These are phyloP conservation scores for Pseudoscleropodium purum DNA, from an alignment of 225 moss, liverwort and hornwort species.

Conservation along the genomic window DNA sequence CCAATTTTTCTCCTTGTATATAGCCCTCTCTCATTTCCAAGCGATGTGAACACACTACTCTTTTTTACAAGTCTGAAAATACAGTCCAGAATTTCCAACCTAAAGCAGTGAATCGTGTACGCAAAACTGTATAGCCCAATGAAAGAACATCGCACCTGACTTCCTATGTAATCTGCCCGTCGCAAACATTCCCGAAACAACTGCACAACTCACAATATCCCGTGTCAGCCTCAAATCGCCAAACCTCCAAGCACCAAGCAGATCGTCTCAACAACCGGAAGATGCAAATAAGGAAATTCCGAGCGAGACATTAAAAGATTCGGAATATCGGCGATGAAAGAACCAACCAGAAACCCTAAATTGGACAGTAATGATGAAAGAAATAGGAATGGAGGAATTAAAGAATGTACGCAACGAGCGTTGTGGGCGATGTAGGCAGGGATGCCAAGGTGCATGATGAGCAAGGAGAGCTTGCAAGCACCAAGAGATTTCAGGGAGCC, in stretches of 20 bases:
- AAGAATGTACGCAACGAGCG: conserved; percentile 47
- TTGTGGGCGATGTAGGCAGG: conserved; percentile 61
- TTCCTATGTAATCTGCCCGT: conserved; percentile 61
- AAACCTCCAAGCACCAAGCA: not conserved
- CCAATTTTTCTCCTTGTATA: not conserved
- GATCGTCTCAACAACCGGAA: not conserved
- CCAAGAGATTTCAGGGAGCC: not conserved
- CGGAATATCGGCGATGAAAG: not conserved
- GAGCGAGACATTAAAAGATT: not conserved
- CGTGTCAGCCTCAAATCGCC: not conserved
- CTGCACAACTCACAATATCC: conserved; percentile 17
- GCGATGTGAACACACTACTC: not conserved
- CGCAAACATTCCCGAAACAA: conserved; percentile 74
- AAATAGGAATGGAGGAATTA: not conserved
- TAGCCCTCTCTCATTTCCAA: not conserved
- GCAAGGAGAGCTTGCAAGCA: not conserved
- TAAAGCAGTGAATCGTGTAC: not conserved
- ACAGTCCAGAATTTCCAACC: not conserved
- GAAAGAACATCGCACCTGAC: conserved; percentile 27
- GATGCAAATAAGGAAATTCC: not conserved
- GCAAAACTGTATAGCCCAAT: not conserved
- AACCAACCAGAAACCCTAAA: not conserved
- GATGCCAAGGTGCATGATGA: conserved; percentile 42
- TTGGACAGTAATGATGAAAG: not conserved
- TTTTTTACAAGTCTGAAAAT: not conserved